Base-by-base conservation (phyloP, 495 filamentous ascomycete species). In the Saxophila tyrrhenica region DNA sequence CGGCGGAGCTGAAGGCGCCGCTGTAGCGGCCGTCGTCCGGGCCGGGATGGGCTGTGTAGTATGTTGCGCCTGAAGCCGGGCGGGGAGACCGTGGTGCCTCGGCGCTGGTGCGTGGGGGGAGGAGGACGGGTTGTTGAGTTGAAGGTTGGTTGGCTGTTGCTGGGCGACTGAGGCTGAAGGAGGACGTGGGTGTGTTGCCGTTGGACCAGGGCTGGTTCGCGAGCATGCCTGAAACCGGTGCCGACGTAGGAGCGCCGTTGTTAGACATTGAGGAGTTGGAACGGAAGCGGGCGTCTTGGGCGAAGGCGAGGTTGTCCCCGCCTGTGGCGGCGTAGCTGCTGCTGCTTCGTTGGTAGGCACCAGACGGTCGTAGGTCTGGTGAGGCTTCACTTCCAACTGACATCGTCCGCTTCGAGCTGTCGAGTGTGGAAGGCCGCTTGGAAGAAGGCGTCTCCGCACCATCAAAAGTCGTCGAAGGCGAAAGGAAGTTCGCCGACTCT, bases 401-500 rank as follows among this genome's bases (percentile, higher is more conserved):
- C 39, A 63, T 44, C 20, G 66, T 69, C 19, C 69, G 65, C 46
- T 64, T 66, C 11, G 38, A 35, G 24, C 52, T 50, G 9, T 50
- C 52, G 15, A 64, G 38, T 2, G 60, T 67, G 11, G 58, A 63
- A 0, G 68, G 58, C 24, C 64, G 60, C 58, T 69, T 64, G 55
- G 62, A 22, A 44, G 65, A 62, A n/a, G 55, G 43, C 48, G 49
- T 13, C 0, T 68, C 68, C 46, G 32, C 23, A 62, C 60, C 50
- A 57, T 66, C 29, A 55, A 65, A 51, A 39, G 64, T 74, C 7
- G 65, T 71, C 0, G 69, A 62, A n/a, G 78, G 78, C 1, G 80
- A 78, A 43, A 74, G 71, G 67, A 81, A 74, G 52, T 74, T 79
- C 44, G 73, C 65, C 1, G 72, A 68, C 0, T 82, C 78, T 1